Evolutionary conservation across 805 yeast species (phyloP), one percentile per base, ranked within the genome.

Genomic region (Alloascoidea africana): DNA sequence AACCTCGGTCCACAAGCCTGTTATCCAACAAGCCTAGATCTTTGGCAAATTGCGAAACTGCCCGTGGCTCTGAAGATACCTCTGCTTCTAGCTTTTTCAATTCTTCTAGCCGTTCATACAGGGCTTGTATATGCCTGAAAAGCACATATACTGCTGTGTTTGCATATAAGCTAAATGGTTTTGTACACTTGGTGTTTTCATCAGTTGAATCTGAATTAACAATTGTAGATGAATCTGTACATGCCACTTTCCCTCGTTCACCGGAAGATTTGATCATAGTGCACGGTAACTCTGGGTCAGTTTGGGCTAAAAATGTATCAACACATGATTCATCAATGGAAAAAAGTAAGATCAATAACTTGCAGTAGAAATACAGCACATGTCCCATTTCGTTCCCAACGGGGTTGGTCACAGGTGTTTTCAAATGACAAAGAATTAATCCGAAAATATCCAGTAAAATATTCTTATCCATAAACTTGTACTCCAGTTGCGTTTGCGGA

Each of bases 61-160:
- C 70, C 41, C 87, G n/a, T n/a, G n/a, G n/a, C n/a, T 89, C 96
- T 33, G 65, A 61, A n/a, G 79, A 65, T 3, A 82, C 93, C n/a
- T 59, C 70, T 2, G 64, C 69, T 50, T 83, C 77, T 59, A 82
- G 62, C 13, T 59, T 55, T 59, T 89, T 89, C 38, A 87, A 73
- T 50, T 86, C 95, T 16, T 62, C 59, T 41, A 91, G 62, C 48
- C 99, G 72, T 49, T 74, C 81, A 54, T 84, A 89, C 16, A 91
- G 58, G 2, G 84, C 81, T 44, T 83, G 75, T 53, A 87, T 63
- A 47, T 81, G 80, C 47, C 98, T 82, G 70, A 86, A 73, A 49
- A 91, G 86, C 23, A 86, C 82, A 52, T 91, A 91, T 30, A 87
- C 71, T 40, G 87, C 76, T 3, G 95, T 78, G 56, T 89, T 87